phyloP scores from a whole-genome alignment of 2,329 filamentous ascomycete genomes.

The Cytospora piceae region DNA sequence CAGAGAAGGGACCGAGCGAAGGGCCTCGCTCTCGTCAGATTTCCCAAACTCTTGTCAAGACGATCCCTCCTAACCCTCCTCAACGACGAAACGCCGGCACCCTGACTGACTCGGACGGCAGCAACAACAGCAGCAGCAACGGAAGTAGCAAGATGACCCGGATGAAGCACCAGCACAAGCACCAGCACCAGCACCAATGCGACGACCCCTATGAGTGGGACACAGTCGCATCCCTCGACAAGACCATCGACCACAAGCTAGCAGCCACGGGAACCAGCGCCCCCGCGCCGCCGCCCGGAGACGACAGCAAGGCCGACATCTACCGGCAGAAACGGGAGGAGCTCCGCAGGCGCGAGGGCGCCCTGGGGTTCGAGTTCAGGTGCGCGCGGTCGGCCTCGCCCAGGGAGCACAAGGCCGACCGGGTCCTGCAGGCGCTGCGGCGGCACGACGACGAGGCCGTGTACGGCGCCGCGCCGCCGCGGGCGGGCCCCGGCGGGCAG shows the following conservation, averaged over 20 bases:
- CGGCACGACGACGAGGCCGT: slow-evolving; percentile 42
- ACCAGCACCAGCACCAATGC: too few species aligned
- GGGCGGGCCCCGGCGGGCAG: slow-evolving; percentile 48
- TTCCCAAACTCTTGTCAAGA: slow-evolving; percentile 25
- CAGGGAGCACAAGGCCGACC: slow-evolving; percentile 44
- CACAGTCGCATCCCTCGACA: slow-evolving; percentile 20
- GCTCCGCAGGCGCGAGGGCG: slow-evolving; percentile 40
- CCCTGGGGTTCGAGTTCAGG: slow-evolving; percentile 46
- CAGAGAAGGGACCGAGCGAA: slow-evolving; percentile 20
- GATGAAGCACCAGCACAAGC: not conserved
- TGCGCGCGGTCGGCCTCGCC: slow-evolving; percentile 40
- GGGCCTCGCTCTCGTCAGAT: slow-evolving; percentile 17
- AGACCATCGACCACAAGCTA: slow-evolving; percentile 21
- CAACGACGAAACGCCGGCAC: slow-evolving; percentile 4
- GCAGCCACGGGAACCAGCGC: not conserved
- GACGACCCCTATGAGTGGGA: slow-evolving; percentile 15
- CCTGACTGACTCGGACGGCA: slow-evolving; percentile 18
- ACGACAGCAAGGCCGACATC: slow-evolving; percentile 21
- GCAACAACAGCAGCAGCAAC: not conserved
- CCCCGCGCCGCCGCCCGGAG: not conserved
- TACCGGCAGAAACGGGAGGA: slow-evolving; percentile 41
- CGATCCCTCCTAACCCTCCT: slow-evolving; percentile 13
- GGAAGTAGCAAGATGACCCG: slow-evolving; percentile 23
- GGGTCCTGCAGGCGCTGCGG: slow-evolving; percentile 46
- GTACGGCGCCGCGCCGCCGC: slow-evolving; percentile 41